A percentile compares a stretch with the other conserved stretches of the same genome.
Evolutionary conservation across 495 filamentous ascomycete species (phyloP).

Genomic region (Xylaria acuta): DNA sequence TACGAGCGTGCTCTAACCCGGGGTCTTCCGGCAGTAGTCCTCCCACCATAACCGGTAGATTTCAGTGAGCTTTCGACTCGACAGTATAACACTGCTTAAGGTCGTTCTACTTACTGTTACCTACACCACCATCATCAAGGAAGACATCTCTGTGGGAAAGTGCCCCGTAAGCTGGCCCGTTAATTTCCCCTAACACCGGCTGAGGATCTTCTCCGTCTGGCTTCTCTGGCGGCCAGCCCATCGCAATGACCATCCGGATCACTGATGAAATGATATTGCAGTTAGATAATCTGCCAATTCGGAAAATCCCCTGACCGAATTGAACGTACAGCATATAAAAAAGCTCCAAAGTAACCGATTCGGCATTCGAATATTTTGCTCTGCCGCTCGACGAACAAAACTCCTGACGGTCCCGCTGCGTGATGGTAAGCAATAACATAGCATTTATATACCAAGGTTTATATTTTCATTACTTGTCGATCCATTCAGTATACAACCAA

Average conservation of each 20-base stretch:
- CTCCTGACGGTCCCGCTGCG: neutral
- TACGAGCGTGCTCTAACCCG: neutral
- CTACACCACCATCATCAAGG: neutral
- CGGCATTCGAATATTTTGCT: neutral
- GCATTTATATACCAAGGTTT: neutral
- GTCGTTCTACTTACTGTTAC: neutral
- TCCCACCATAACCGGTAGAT: neutral
- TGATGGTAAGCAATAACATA: neutral
- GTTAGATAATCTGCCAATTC: neutral
- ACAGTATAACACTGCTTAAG: neutral
- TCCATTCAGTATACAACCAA: neutral
- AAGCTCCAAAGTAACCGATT: constrained; percentile 9
- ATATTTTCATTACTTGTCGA: neutral
- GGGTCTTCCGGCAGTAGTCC: neutral
- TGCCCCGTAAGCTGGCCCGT: neutral
- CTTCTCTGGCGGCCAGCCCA: constrained; percentile 7
- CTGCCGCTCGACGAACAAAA: neutral
- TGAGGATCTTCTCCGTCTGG: neutral
- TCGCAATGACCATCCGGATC: neutral
- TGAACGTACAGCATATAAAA: constrained; percentile 7
- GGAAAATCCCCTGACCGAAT: neutral
- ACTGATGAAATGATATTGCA: neutral
- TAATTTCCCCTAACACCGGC: neutral
- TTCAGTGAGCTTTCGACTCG: neutral
- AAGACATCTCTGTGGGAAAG: neutral